These are phyloP conservation scores for Pseudogymnoascus sp. DNA, from an alignment of 2,329 filamentous ascomycete species.

Conservation along the genomic window DNA sequence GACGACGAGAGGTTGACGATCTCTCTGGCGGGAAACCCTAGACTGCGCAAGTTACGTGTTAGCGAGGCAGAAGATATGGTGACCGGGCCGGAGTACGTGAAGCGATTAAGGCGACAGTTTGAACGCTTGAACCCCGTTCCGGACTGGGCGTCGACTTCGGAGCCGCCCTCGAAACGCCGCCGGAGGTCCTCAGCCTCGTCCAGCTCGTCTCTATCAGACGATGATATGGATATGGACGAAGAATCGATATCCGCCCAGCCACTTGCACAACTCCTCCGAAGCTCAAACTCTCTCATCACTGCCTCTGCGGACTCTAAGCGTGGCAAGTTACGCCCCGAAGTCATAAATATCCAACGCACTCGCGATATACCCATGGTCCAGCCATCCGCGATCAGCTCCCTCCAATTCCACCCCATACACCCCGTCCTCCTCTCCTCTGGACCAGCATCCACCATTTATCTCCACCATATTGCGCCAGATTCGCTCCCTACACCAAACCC, in stretches of 20 bases:
- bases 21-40: constrained; percentile 67
- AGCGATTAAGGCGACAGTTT: constrained; percentile 71
- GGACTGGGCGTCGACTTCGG: constrained; percentile 48
- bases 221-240: constrained; percentile 44
- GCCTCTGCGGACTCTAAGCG: constrained; percentile 45
- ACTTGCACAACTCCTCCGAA: constrained; percentile 70
- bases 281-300: constrained; percentile 56
- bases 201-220: constrained; percentile 30
- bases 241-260: constrained; percentile 63
- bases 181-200: constrained; percentile 43
- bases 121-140: constrained; percentile 51
- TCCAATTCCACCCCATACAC: constrained; percentile 83
- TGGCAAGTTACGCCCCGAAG: constrained; percentile 73
- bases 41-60: constrained; percentile 73
- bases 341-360: constrained; percentile 80
- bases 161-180: constrained; percentile 42
- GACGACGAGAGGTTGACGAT: constrained; percentile 84
- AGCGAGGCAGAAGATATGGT: constrained; percentile 80
- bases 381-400: constrained; percentile 68
- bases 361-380: constrained; percentile 77
- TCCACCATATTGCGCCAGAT: constrained; percentile 78
- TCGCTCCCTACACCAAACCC: constrained; percentile 75
- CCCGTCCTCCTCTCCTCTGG: constrained; percentile 87
- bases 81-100: constrained; percentile 76
- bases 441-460: constrained; percentile 71